phyloP scores from a whole-genome alignment of 1,284 basidiomycete species.

The Moniliophthora roreri region DNA sequence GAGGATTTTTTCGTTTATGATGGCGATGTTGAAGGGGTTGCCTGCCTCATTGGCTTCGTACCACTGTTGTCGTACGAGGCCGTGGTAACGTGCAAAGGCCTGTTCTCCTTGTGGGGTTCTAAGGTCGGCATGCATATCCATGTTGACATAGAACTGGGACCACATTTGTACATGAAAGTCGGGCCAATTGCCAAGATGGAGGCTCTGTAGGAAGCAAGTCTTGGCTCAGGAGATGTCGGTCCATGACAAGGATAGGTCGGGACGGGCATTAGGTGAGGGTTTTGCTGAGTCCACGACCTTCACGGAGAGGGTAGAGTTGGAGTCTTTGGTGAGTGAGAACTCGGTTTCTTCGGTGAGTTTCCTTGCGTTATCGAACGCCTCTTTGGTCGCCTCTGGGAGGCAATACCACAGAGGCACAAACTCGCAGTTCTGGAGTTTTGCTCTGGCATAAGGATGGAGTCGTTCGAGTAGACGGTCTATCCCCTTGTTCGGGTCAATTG shows the following conservation, averaged over 20 bases:
- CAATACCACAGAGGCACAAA: slow-evolving; percentile 5
- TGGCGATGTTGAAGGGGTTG: slow-evolving; percentile 5
- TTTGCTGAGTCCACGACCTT: neutral
- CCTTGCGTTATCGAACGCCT: neutral
- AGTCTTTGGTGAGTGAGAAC: neutral
- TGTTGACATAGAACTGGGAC: slow-evolving; percentile 4
- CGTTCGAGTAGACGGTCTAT: neutral
- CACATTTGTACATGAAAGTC: neutral
- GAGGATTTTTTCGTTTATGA: slow-evolving; percentile 1
- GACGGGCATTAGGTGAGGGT: slow-evolving; percentile 5
- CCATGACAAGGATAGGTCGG: slow-evolving; percentile 4
- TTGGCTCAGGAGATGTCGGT: neutral
- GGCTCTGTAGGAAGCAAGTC: neutral
- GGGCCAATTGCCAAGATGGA: neutral
- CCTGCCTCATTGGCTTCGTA: neutral
- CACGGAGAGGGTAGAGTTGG: neutral
- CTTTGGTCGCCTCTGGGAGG: neutral
- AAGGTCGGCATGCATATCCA: slow-evolving; percentile 6
- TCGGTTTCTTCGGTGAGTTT: neutral
- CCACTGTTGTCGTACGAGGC: neutral
- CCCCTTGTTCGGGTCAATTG: neutral
- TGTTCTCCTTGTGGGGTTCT: neutral
- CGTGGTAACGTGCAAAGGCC: slow-evolving; percentile 7
- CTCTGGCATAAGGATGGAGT: slow-evolving; percentile 6
- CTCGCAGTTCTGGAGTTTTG: neutral